phyloP scores from a whole-genome alignment of 495 filamentous ascomycete genomes.

The Neurospora discreta region DNA sequence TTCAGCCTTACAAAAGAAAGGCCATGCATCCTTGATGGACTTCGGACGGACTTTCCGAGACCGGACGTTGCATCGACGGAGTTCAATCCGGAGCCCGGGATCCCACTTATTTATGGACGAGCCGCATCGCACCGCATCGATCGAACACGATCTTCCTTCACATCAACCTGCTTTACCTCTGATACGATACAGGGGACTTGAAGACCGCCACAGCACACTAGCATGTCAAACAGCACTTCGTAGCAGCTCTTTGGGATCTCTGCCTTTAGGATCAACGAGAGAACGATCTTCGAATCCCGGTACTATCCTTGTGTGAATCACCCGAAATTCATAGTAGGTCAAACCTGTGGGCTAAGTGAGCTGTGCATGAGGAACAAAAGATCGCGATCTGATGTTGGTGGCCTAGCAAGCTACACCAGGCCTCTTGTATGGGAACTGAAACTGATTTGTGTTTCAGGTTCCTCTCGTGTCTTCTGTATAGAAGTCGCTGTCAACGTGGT shows the following conservation, averaged over 20 bases:
- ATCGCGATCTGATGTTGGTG: background rate
- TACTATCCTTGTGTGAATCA: background rate
- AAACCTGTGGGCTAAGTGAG: background rate
- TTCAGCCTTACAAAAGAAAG: background rate
- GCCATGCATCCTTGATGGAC: background rate
- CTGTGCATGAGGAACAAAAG: background rate
- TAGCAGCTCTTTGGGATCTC: background rate
- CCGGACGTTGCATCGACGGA: background rate
- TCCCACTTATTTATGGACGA: background rate
- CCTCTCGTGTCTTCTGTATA: background rate
- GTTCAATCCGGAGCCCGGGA: background rate
- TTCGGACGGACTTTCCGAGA: background rate
- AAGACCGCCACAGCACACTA: background rate
- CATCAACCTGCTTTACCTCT: background rate
- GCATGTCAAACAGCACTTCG: background rate
- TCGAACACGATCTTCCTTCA: background rate
- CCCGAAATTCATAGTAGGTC: background rate
- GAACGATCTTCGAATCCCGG: background rate
- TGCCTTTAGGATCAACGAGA: background rate
- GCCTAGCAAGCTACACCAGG: background rate
- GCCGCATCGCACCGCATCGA: background rate
- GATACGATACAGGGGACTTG: background rate
- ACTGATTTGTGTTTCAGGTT: background rate
- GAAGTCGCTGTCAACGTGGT: background rate
- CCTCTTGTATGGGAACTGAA: background rate